Percentiles rank a stretch among this genome's conserved stretches.
Conservation (phyloP, 495 filamentous ascomycete genomes). For the Parachaetomium inaequale region DNA sequence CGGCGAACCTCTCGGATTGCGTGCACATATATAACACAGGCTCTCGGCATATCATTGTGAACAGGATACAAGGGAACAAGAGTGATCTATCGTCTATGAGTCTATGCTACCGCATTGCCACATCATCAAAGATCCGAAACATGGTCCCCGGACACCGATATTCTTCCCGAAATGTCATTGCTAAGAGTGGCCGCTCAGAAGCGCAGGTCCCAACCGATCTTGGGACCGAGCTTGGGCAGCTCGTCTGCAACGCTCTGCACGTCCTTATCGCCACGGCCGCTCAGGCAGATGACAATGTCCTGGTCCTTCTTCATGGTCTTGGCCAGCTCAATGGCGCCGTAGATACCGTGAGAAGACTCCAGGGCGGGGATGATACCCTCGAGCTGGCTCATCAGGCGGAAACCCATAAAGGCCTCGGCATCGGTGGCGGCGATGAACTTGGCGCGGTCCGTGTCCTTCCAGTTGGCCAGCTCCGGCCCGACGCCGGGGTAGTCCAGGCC, state of each 20-base stretch:
- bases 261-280: conserved; percentile 94
- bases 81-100: background rate
- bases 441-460: conserved; percentile 87
- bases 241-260: conserved; percentile 97
- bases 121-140: background rate
- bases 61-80: too few species aligned
- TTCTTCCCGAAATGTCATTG: background rate
- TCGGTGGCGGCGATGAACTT: conserved; percentile 91
- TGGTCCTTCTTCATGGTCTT: conserved; percentile 86
- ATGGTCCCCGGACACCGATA: background rate
- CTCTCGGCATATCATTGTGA: too few species aligned
- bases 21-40: too few species aligned
- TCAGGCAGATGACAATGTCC: conserved; percentile 92
- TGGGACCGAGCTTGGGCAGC: conserved; percentile 79
- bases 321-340: conserved; percentile 80
- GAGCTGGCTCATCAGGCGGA: conserved; percentile 73
- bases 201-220: conserved; percentile 94
- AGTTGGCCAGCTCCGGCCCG: conserved; percentile 82
- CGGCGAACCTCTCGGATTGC: too few species aligned
- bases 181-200: too few species aligned
- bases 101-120: background rate
- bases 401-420: conserved; percentile 85
- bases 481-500: conserved; percentile 97
- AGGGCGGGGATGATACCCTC: conserved; percentile 97
- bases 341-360: conserved; percentile 91